Base-by-base conservation (phyloP, 495 filamentous ascomycete genomes). In the Xylaria grammica region DNA sequence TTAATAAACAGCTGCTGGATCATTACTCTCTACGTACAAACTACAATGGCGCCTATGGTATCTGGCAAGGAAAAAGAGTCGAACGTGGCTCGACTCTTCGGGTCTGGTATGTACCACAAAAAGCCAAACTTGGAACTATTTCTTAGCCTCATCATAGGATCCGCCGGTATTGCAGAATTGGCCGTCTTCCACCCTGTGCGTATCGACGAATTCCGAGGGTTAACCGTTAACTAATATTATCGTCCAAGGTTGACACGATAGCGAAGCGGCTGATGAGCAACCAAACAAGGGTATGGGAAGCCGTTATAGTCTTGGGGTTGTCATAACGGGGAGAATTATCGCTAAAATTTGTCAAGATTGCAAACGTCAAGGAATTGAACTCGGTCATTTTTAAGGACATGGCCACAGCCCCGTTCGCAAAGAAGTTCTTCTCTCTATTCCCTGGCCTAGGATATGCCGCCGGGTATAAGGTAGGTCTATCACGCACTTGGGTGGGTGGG, bases 191-290 rank as follows among this genome's bases (percentile, higher is more conserved):
- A 98, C 77, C 94, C 94, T 61, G 93, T 95, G 84, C 69, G 88
- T 75, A 54, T 49, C 54, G 65, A 64, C 63, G 69, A 54, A 19
- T 55, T 38, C 45, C 44, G 63, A 55, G 46, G 57, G 67, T 60
- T 60, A 60, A 61, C 65, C 61, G 45, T 56, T 71, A 53, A 71
- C 75, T 76, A 62, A 75, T 60, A 34, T 49, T 60, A 34, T 49
- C 44, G 38, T 69, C 68, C 50, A 70, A 95, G 92, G 92, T 99
- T 78, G 95, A 99, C 77, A 99, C 95, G 45, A 97, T 92, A 62
- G 93, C 95, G 51, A 99, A 99, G 84, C 91, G 95, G 50, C 87
- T 99, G 79, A 99, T 99, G 95, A 97, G 93, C 88, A 98, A 99
- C 77, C 90, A 97, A 73, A 86, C 85, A 69, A 87, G 83, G 78